Evolutionary conservation across 768 basidiomycete species (phyloP), one percentile per base, ranked within the genome.

Genomic region (Tulasnella sp.): DNA sequence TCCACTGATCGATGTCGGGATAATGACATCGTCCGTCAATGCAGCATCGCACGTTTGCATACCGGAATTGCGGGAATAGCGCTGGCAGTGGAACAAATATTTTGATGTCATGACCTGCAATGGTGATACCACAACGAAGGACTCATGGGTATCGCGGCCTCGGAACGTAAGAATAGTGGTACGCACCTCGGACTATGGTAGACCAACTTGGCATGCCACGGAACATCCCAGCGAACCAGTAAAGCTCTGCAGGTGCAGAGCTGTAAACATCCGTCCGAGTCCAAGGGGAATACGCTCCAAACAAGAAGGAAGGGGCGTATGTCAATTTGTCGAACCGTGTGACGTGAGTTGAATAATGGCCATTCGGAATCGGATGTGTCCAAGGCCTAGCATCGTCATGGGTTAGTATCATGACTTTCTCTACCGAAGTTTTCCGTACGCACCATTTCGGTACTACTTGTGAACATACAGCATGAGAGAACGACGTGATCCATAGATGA

Each of bases 401-500:
- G n/a, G 10, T 67, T 3, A 67, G 61, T 29, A 67, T 67, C 13
- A 67, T 67, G 26, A 3, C 13, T 15, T 20, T 5, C 1, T 13
- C n/a, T 32, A 10, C 20, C 0, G 23, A 32, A 2, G 15, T 20
- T 32, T 67, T 32, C 20, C 3, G 9, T 29, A 26, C 61, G 32
- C n/a, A 67, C 61, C 61, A 67, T 67, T 11, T 67, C 26, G 61
- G 61, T 32, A 67, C 61, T 32, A 72, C 44, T 37, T 72, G 39
- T 18, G 70, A n/a, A 18, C 37, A 39, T n/a, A 35, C 70, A 11
- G 44, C 70, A 15, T 46, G 37, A 72, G 37, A 39, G 70, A 72
- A 40, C 29, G 32, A 37, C 39, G 37, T 42, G 39, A 23, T 39
- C 70, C 70, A 46, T 37, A 72, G 20, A 39, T 39, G 37, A 23